Evolutionary conservation across 192 early-diverging fungal genomes (phyloP).

Genomic region (Linderina pennispora): DNA sequence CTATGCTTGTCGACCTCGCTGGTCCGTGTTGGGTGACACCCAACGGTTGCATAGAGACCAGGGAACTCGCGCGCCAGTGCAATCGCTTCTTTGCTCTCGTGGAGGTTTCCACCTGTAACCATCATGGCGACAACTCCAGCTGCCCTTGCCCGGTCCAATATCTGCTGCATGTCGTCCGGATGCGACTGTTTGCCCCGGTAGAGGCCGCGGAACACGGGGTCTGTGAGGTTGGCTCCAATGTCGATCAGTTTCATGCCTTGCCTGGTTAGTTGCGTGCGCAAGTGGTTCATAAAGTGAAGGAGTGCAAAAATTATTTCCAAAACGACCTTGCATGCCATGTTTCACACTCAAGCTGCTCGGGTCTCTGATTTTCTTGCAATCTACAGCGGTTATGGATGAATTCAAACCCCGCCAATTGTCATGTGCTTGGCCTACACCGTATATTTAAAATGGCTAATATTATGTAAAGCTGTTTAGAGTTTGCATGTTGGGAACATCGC

Average conservation of each 20-base stretch:
- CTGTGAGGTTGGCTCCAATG: conserved; percentile 86
- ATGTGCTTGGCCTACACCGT: no score
- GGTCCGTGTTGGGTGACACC: conserved; percentile 82
- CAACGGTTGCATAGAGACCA: conserved; percentile 66
- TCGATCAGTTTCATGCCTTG: conserved; percentile 51
- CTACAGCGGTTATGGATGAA: no score
- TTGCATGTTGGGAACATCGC: no score
- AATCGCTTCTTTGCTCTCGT: conserved; percentile 57
- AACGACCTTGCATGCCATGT: no score
- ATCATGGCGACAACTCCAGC: conserved; percentile 74
- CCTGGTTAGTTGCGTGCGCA: no score
- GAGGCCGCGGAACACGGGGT: conserved; percentile 74
- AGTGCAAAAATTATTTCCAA: no score
- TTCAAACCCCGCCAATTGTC: no score
- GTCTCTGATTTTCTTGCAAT: no score
- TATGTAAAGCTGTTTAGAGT: no score
- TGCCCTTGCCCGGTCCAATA: conserved; percentile 59
- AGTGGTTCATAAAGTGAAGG: no score
- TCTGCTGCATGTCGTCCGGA: conserved; percentile 58
- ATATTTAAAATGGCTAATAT: no score
- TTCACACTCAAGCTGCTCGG: no score
- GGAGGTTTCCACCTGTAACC: conserved; percentile 67
- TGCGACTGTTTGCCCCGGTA: conserved; percentile 79
- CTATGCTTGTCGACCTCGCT: conserved; percentile 57
- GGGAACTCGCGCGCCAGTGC: conserved; percentile 48